These are phyloP conservation scores for Fusarium musae DNA, from an alignment of 2,329 filamentous ascomycete species.

Conservation along the genomic window DNA sequence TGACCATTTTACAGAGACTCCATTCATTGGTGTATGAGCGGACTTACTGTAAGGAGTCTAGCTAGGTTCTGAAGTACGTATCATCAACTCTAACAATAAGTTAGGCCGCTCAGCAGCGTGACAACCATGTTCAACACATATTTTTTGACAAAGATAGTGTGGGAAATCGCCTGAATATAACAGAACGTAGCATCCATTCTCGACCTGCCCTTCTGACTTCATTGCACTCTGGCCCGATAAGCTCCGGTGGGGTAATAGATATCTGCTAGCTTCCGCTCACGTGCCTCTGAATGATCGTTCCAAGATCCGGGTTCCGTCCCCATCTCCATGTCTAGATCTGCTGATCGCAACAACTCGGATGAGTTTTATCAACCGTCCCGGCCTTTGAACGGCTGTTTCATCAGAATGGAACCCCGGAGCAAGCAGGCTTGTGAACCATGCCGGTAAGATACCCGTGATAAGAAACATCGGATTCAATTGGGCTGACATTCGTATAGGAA, in stretches of 20 bases:
- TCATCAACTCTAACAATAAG: background rate
- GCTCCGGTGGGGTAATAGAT: background rate
- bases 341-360: background rate
- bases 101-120: background rate
- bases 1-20: background rate
- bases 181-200: background rate
- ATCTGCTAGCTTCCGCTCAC: background rate
- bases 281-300: too few relatives aligned
- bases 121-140: background rate
- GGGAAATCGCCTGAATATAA: background rate
- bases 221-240: background rate
- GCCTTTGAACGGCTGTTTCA: background rate
- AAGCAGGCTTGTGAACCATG: conserved; percentile 21
- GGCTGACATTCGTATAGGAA: background rate
- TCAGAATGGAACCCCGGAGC: conserved; percentile 6
- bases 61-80: background rate
- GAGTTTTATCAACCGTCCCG: background rate
- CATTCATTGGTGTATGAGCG: background rate
- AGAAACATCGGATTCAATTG: fast-evolving
- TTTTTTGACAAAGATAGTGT: fast-evolving
- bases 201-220: background rate
- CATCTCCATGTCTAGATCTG: background rate
- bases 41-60: background rate
- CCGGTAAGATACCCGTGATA: background rate
- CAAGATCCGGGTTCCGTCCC: background rate